Conservation (phyloP, 2,329 filamentous ascomycete genomes). For the Aspergillus sergii region DNA sequence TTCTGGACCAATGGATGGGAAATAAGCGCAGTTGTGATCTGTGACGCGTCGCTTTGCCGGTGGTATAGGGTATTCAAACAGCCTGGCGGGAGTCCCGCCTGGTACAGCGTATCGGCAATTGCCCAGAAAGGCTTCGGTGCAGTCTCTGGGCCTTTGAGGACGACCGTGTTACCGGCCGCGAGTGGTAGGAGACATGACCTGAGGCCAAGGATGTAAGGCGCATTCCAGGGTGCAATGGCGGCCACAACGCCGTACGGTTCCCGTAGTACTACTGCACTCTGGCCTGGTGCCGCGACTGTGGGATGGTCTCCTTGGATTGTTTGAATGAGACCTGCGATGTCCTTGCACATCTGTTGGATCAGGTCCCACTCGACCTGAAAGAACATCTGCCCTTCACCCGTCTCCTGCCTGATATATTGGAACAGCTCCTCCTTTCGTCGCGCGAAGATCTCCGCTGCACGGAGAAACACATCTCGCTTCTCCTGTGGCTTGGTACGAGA, state of each 20-base stretch:
- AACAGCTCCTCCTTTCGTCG: neutral
- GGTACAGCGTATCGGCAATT: constrained; percentile 58
- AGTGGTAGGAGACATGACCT: constrained; percentile 54
- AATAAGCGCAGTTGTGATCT: constrained; percentile 38
- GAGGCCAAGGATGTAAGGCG: constrained; percentile 47
- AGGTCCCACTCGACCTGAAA: too few relatives aligned
- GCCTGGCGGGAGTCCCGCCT: constrained; percentile 73
- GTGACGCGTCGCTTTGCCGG: constrained; percentile 34
- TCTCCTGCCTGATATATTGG: too few relatives aligned
- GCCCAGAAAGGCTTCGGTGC: constrained; percentile 1
- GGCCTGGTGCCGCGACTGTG: too few relatives aligned
- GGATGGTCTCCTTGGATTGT: too few relatives aligned
- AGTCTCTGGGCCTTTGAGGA: constrained; percentile 56
- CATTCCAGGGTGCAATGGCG: constrained; percentile 73
- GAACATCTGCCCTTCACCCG: too few relatives aligned
- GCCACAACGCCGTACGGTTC: constrained; percentile 70
- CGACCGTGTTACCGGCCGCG: constrained; percentile 66
- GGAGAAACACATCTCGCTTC: neutral
- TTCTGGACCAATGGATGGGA: constrained; percentile 1
- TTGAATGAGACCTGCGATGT: too few relatives aligned
- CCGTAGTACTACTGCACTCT: too few relatives aligned
- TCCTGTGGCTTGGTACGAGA: neutral
- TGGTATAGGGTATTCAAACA: constrained; percentile 69
- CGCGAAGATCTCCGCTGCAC: neutral
- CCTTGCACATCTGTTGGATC: too few relatives aligned